Evolutionary conservation across 352 stramenopile species (phyloP).

Genomic region (Pythium aquatile): DNA sequence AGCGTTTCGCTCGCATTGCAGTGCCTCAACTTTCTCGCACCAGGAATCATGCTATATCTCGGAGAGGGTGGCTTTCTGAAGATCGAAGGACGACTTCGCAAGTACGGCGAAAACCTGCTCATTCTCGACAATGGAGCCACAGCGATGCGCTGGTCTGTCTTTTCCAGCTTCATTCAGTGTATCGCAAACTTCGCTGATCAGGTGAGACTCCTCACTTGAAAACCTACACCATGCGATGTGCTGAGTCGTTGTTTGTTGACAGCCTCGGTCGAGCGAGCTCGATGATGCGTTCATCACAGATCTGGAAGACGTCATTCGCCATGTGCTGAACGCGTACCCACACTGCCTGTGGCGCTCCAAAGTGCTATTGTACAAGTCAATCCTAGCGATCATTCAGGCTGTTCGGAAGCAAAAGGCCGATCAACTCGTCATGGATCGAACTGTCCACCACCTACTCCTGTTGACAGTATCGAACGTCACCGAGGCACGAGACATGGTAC

Average conservation of each 20-base stretch:
- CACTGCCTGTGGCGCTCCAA: slow-evolving; percentile 65
- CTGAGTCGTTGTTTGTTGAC: not conserved
- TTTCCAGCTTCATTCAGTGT: slow-evolving; percentile 58
- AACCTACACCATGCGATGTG: no score
- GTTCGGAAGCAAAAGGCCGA: slow-evolving; percentile 36
- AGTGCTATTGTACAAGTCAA: slow-evolving; percentile 46
- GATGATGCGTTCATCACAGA: slow-evolving; percentile 54
- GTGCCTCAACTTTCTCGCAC: slow-evolving; percentile 45
- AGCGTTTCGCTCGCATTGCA: slow-evolving; percentile 56
- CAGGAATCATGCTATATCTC: slow-evolving; percentile 51
- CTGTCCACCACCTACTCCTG: slow-evolving; percentile 60
- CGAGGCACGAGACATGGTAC: slow-evolving; percentile 42
- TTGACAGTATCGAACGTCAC: slow-evolving; percentile 68
- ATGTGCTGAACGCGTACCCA: slow-evolving; percentile 62
- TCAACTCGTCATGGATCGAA: slow-evolving; percentile 44
- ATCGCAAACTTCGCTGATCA: slow-evolving; percentile 52
- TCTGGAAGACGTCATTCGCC: slow-evolving; percentile 52
- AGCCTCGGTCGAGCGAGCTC: slow-evolving; percentile 24
- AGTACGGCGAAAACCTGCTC: slow-evolving; percentile 68
- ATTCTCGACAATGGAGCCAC: slow-evolving; percentile 49
- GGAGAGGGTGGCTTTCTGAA: slow-evolving; percentile 49
- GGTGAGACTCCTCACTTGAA: slow-evolving; percentile 18
- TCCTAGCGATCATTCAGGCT: slow-evolving; percentile 44
- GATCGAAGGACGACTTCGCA: slow-evolving; percentile 66
- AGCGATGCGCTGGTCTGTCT: slow-evolving; percentile 55